A percentile compares a stretch with the other conserved stretches of the same genome.
Evolutionary conservation across 2,329 filamentous ascomycete genomes (phyloP).

Genomic region (Teratosphaeria gauchensis): DNA sequence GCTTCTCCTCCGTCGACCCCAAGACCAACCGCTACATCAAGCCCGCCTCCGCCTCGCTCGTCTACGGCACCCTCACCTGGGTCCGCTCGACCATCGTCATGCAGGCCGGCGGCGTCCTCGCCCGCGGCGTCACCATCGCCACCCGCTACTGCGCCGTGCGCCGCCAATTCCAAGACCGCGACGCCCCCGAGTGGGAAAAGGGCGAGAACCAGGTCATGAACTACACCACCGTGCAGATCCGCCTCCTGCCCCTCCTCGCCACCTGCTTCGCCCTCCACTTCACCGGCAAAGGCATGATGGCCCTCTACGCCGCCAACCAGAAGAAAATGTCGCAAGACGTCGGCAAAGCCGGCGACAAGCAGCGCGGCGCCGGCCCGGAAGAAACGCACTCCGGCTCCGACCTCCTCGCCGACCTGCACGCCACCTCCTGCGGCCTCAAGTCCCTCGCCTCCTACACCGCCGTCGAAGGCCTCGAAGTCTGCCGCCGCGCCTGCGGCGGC

Average conservation of each 20-base stretch:
- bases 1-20: constrained; percentile 61
- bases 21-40: constrained; percentile 58
- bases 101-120: constrained; percentile 60
- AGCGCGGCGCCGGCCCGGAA: constrained; percentile 56
- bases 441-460: constrained; percentile 62
- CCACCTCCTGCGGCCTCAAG: constrained; percentile 67
- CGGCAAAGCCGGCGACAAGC: constrained; percentile 31
- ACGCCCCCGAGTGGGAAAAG: constrained; percentile 47
- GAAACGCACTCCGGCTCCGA: constrained; percentile 57
- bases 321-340: constrained; percentile 47
- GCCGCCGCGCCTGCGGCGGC: constrained; percentile 65
- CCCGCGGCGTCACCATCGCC: constrained; percentile 68
- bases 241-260: constrained; percentile 61
- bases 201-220: constrained; percentile 68
- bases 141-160: constrained; percentile 64
- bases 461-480: constrained; percentile 64
- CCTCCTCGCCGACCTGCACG: constrained; percentile 63
- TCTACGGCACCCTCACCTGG: constrained; percentile 70
- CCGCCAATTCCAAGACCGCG: constrained; percentile 68
- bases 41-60: constrained; percentile 55
- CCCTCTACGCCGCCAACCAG: constrained; percentile 62
- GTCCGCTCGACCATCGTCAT: constrained; percentile 65
- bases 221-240: constrained; percentile 72
- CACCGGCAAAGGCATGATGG: constrained; percentile 67
- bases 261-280: constrained; percentile 72